phyloP scores from a whole-genome alignment of 495 filamentous ascomycete species.

The Penicillium samsonianum region DNA sequence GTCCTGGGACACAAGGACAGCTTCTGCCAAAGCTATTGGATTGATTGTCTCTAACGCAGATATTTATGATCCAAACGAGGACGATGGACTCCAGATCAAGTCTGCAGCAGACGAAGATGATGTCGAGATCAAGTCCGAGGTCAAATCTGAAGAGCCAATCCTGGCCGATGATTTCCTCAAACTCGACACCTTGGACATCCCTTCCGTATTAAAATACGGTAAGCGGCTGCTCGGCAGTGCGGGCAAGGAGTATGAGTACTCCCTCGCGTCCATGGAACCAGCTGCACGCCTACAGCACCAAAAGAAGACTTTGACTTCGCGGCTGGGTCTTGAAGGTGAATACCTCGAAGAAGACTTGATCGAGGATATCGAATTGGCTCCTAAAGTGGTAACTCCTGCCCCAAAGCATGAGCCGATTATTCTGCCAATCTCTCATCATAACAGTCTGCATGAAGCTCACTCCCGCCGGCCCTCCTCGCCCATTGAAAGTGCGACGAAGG shows the following conservation, averaged over 20 bases:
- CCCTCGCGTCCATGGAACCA: constrained; percentile 78
- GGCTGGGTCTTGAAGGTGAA: constrained; percentile 81
- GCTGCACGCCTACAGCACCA: constrained; percentile 77
- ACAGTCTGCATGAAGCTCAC: constrained; percentile 47
- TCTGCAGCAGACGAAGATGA: constrained; percentile 56
- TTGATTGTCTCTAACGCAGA: constrained; percentile 90
- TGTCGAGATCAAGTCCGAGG: constrained; percentile 49
- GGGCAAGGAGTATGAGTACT: constrained; percentile 79
- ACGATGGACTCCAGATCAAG: constrained; percentile 53
- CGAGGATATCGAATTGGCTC: constrained; percentile 59
- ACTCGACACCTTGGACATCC: constrained; percentile 74
- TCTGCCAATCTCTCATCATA: constrained; percentile 38
- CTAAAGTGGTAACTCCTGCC: constrained; percentile 45
- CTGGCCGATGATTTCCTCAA: constrained; percentile 58
- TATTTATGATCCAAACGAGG: constrained; percentile 81
- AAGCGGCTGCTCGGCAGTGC: constrained; percentile 80
- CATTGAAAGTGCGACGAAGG: constrained; percentile 49
- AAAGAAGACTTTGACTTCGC: constrained; percentile 80
- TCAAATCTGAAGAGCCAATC: constrained; percentile 34
- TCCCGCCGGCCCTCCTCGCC: constrained; percentile 52
- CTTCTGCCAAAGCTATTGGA: constrained; percentile 88
- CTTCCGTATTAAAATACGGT: constrained; percentile 76
- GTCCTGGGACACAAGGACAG: constrained; percentile 92
- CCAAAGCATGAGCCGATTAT: constrained; percentile 48
- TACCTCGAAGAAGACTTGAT: constrained; percentile 84